These are phyloP conservation scores for Umbelopsis sp. DNA, from an alignment of 371 early-diverging fungal species.

Conservation along the genomic window DNA sequence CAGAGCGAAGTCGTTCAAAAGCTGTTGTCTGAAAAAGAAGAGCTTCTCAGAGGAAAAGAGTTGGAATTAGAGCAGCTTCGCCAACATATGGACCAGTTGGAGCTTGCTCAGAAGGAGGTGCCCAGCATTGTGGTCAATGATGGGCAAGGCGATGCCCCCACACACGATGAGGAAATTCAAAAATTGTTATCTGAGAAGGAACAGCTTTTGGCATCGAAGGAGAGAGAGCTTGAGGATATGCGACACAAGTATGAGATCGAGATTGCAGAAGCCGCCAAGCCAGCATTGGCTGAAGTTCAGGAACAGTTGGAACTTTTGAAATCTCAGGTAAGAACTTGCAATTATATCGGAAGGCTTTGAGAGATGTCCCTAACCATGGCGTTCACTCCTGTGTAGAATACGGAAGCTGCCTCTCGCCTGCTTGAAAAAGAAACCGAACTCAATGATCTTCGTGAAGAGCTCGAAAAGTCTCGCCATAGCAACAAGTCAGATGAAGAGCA, in stretches of 20 bases:
- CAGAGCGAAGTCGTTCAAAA: constrained; percentile 5
- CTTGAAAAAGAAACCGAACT: constrained; percentile 7
- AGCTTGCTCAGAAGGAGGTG: constrained; percentile 24
- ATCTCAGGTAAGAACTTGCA: not conserved
- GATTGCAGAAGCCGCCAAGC: constrained; percentile 1
- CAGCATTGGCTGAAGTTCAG: constrained; percentile 8
- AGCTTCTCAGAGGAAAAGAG: constrained; percentile 30
- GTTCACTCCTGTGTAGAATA: not conserved
- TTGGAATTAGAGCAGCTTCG: constrained; percentile 34
- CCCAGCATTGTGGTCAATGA: constrained; percentile 30
- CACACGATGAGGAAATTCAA: constrained; percentile 22
- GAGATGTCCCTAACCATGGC: not conserved
- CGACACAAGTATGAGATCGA: constrained; percentile 33
- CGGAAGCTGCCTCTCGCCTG: not conserved
- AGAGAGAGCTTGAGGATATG: constrained; percentile 37
- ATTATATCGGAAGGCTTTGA: not conserved
- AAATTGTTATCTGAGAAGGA: constrained; percentile 39
- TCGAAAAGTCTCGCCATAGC: constrained; percentile 38
- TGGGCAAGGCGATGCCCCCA: constrained; percentile 16
- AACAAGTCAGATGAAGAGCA: constrained; percentile 34
- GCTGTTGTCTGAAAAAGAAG: constrained; percentile 31
- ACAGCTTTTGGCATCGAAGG: constrained; percentile 31
- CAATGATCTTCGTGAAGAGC: not conserved
- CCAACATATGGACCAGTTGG: constrained; percentile 27
- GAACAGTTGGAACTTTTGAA: constrained; percentile 2